A percentile compares a stretch with the other conserved stretches of the same genome.
Evolutionary conservation across 176 grass and related monocot species (phyloP).

Genomic region (Triticum aestivum): DNA sequence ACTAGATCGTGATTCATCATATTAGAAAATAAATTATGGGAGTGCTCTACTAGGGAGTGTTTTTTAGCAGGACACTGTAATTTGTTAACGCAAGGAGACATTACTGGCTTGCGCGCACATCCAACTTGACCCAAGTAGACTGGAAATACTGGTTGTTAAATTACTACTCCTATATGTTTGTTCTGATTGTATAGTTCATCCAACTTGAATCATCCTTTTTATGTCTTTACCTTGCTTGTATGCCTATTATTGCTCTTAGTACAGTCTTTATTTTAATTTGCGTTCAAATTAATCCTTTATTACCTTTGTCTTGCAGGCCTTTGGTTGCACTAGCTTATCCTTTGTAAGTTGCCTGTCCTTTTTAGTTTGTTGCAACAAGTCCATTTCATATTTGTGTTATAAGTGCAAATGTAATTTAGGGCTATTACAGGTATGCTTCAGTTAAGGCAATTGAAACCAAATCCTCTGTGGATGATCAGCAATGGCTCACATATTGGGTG

Average conservation of each 20-base stretch:
- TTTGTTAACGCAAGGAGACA: not conserved
- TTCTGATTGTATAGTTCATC: conserved; percentile 1
- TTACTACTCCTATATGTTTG: not conserved
- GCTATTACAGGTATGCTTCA: conserved; percentile 59
- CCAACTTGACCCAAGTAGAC: not conserved
- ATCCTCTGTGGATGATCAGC: conserved; percentile 66
- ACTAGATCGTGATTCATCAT: conserved; percentile 20
- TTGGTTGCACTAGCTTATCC: conserved; percentile 69
- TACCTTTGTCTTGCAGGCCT: conserved; percentile 43
- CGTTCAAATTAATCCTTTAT: not conserved
- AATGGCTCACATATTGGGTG: conserved; percentile 88
- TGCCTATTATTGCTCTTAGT: not conserved
- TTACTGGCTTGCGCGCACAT: not conserved
- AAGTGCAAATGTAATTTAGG: not conserved
- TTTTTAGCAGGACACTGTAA: conserved; percentile 5
- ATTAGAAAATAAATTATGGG: too few species aligned
- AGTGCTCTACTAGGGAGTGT: not conserved
- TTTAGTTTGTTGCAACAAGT: not conserved
- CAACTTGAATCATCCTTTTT: not conserved
- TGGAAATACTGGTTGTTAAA: not conserved
- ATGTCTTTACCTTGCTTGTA: not conserved
- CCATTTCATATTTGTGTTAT: not conserved
- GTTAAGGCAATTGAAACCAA: conserved; percentile 67
- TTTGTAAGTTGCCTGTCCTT: conserved; percentile 46
- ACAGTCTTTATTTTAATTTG: not conserved